phyloP scores from a whole-genome alignment of 768 basidiomycete genomes.

The Tylopilus subfusipes region DNA sequence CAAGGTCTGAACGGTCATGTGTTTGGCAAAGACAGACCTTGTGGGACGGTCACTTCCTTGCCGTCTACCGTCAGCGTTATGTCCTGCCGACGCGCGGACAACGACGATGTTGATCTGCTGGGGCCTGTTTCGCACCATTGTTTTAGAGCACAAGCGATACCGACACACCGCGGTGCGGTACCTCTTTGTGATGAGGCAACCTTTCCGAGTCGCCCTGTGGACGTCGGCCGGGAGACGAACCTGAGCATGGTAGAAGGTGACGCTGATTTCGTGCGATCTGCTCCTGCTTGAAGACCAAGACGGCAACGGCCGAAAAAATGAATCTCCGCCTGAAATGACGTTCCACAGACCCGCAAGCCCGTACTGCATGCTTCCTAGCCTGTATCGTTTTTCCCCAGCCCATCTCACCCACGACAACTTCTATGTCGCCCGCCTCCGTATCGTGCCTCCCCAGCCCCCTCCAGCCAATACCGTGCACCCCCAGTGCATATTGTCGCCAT shows the following conservation, averaged over 20 bases:
- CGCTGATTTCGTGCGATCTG: too few relatives aligned
- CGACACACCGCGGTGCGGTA: constrained; percentile 7
- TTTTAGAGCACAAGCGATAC: constrained; percentile 1
- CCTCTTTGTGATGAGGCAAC: constrained; percentile 43
- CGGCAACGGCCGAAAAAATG: too few relatives aligned
- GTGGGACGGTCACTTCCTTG: constrained; percentile 94
- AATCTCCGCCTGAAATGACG: too few relatives aligned
- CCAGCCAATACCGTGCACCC: too few relatives aligned
- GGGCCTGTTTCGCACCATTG: constrained; percentile 38
- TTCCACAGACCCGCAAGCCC: too few relatives aligned
- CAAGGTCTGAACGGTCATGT: background rate
- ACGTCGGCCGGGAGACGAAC: constrained; percentile 63
- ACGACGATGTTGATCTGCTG: constrained; percentile 62
- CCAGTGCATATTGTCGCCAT: too few relatives aligned
- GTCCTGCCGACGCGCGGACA: constrained; percentile 64
- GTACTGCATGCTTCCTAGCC: too few relatives aligned
- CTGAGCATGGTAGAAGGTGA: constrained; percentile 52
- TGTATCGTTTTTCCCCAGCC: too few relatives aligned
- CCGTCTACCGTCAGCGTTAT: constrained; percentile 95
- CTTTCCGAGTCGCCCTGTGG: constrained; percentile 69
- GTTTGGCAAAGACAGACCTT: constrained; percentile 56
- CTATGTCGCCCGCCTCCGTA: too few relatives aligned
- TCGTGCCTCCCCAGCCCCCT: too few relatives aligned
- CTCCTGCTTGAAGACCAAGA: too few relatives aligned
- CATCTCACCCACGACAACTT: too few relatives aligned